phyloP scores from a whole-genome alignment of 257 asterid genomes.

The Scutellaria galericulata region DNA sequence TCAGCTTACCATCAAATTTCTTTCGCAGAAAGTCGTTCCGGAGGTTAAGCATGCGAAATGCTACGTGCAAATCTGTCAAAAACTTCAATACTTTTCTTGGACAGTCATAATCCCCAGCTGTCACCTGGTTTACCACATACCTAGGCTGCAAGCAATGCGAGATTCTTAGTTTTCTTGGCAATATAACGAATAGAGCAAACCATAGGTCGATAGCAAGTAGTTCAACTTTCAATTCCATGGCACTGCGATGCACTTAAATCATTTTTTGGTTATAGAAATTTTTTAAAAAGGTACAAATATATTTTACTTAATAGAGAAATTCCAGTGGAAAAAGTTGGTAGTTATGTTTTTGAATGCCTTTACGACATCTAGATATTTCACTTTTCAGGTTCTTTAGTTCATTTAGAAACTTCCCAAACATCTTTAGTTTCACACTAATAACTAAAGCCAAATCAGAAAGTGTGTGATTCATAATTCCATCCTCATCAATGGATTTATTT shows the following conservation, averaged over 20 bases:
- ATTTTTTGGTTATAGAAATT: not conserved
- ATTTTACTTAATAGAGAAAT: not conserved
- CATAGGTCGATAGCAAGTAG: not conserved
- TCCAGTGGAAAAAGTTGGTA: not conserved
- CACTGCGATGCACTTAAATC: not conserved
- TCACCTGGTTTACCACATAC: conserved; percentile 95
- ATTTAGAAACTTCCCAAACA: conserved; percentile 8
- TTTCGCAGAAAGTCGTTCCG: conserved; percentile 95
- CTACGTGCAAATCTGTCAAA: conserved; percentile 86
- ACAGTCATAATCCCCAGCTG: conserved; percentile 95
- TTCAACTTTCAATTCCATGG: not conserved
- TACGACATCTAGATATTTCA: conserved; percentile 6
- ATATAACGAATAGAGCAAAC: not conserved
- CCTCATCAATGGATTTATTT: conserved; percentile 17
- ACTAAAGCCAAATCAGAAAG: conserved; percentile 10
- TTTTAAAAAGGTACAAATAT: not conserved
- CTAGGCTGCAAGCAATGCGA: conserved; percentile 75
- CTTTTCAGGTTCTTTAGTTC: not conserved
- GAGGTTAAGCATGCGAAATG: conserved; percentile 98
- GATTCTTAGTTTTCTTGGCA: conserved; percentile 22
- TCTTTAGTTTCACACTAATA: not conserved
- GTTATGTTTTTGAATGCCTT: not conserved
- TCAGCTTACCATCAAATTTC: conserved; percentile 83
- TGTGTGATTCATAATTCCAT: conserved; percentile 10
- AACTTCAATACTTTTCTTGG: conserved; percentile 86